phyloP scores from a whole-genome alignment of 495 filamentous ascomycete species.

The Penicillium bialowiezense region DNA sequence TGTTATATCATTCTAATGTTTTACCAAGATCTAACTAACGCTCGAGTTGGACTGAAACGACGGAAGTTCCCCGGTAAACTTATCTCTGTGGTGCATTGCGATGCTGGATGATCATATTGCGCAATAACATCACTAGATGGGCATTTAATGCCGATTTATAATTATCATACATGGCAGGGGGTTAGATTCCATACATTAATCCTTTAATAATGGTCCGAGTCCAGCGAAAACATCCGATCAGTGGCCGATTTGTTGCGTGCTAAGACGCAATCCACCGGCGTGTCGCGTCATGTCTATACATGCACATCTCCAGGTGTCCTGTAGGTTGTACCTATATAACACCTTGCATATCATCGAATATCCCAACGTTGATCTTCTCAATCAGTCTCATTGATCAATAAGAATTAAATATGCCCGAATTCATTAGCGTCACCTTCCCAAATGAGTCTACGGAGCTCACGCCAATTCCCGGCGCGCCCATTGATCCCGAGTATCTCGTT shows the following conservation, averaged over 20 bases:
- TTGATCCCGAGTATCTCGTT: conserved; percentile 45
- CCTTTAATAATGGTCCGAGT: not conserved
- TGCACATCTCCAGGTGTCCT: not conserved
- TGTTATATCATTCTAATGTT: not conserved
- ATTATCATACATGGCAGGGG: not conserved
- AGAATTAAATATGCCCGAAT: conserved; percentile 47
- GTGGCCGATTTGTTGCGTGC: conserved; percentile 1
- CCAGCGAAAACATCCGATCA: not conserved
- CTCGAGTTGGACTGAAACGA: not conserved
- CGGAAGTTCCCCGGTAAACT: not conserved
- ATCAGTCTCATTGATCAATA: no score
- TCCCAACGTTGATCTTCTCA: no score
- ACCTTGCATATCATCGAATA: no score
- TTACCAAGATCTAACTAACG: not conserved
- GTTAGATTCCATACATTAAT: not conserved
- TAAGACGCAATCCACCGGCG: conserved; percentile 4
- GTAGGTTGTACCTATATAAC: not conserved
- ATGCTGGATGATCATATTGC: not conserved
- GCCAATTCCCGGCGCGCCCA: conserved; percentile 42
- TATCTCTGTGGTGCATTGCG: not conserved
- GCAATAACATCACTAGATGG: not conserved
- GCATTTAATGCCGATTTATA: not conserved
- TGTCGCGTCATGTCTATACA: not conserved
- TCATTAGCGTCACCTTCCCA: conserved; percentile 51
- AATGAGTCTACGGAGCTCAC: conserved; percentile 49